A percentile compares a stretch with the other conserved stretches of the same genome.
These are phyloP conservation scores for Passiflora organensis DNA, from an alignment of 345 rosid species.

Conservation along the genomic window DNA sequence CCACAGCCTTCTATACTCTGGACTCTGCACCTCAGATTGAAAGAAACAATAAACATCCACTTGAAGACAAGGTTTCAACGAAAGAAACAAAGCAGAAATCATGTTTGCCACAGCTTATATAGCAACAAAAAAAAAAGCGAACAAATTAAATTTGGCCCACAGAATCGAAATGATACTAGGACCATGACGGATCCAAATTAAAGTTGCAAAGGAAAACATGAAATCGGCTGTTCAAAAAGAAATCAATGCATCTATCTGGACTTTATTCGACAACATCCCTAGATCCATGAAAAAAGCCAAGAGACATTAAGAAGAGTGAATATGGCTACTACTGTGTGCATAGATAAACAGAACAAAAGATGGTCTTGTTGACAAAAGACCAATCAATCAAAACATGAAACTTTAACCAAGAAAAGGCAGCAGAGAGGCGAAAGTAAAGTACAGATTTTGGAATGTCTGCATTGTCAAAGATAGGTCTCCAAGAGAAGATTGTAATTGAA, in stretches of 20 bases:
- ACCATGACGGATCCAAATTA: conserved; percentile 14
- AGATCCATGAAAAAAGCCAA: conserved; percentile 21
- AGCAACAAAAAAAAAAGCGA: neutral
- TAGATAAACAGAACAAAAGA: neutral
- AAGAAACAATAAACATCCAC: conserved; percentile 8
- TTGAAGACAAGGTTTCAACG: neutral
- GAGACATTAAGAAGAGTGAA: neutral
- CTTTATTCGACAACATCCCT: neutral
- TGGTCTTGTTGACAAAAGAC: neutral
- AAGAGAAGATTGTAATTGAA: conserved; percentile 84
- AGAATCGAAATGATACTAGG: conserved; percentile 6
- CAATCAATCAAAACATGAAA: conserved; percentile 5
- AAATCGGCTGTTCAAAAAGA: conserved; percentile 3
- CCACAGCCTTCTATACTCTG: conserved; percentile 79
- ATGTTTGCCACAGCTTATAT: neutral
- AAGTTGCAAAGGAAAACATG: conserved; percentile 9
- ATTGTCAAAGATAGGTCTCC: conserved; percentile 87
- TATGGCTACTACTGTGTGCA: neutral
- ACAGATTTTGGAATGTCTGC: conserved; percentile 47
- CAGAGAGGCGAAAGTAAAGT: neutral
- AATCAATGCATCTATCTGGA: neutral
- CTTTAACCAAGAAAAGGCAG: conserved; percentile 2
- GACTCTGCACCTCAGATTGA: conserved; percentile 43
- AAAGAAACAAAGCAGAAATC: neutral
- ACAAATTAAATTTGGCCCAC: neutral